Evolutionary conservation across 2,329 filamentous ascomycete species (phyloP).

Genomic region (Coniochaeta sp.): DNA sequence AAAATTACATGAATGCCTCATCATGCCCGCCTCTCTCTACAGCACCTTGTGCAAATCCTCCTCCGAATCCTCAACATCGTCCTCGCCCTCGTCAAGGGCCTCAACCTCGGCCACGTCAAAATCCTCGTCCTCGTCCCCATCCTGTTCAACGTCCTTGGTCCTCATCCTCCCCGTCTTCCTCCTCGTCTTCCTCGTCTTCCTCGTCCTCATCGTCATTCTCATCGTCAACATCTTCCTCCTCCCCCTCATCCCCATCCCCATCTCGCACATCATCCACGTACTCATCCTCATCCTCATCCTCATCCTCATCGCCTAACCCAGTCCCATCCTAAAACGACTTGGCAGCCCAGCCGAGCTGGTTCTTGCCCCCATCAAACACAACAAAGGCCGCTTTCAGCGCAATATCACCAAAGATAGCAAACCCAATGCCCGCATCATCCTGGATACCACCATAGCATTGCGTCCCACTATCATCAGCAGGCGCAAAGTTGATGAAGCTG

Average conservation of each 20-base stretch:
- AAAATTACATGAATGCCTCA: no score
- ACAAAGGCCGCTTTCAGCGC: slow-evolving; percentile 22
- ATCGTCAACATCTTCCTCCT: no score
- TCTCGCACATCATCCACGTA: neutral
- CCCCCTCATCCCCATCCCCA: neutral
- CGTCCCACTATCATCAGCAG: slow-evolving; percentile 10
- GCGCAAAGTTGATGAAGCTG: slow-evolving; percentile 12
- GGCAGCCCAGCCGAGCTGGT: slow-evolving; percentile 31
- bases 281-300: neutral
- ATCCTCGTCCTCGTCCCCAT: no score
- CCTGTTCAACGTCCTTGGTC: no score
- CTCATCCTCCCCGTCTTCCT: no score
- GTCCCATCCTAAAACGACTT: slow-evolving; percentile 13
- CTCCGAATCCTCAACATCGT: no score
- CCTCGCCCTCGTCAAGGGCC: no score
- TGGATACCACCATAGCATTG: slow-evolving; percentile 28
- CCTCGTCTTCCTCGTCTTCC: no score
- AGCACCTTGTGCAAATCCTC: no score
- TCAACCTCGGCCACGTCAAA: no score
- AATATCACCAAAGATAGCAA: slow-evolving; percentile 22
- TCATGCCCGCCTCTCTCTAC: no score
- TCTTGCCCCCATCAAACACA: slow-evolving; percentile 24
- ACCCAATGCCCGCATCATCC: slow-evolving; percentile 15
- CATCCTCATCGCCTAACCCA: neutral
- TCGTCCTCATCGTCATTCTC: no score